Base-by-base conservation (phyloP, 257 asterid species). In the Schizonepeta tenuifolia region DNA sequence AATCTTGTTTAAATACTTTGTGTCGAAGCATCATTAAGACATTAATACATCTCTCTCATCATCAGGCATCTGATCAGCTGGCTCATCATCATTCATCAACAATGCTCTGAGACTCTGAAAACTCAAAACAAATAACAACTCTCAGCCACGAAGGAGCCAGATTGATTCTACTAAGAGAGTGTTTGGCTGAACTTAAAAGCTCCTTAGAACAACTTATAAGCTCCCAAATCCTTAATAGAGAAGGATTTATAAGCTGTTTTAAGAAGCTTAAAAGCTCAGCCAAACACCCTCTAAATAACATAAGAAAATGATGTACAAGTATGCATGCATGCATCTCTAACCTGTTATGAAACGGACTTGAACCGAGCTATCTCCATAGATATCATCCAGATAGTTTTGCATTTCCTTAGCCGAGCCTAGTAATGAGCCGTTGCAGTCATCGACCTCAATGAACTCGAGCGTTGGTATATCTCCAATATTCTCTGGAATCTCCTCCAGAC, bases 391-490 rank as follows among this genome's bases (percentile, higher is more conserved):
- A 33, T 33, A 14, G n/a, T 0, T 26, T 33, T 33, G 1, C 46
- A 33, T 59, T 7, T 0, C 0, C 8, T 59, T 3, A 1, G 24
- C 66, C 14, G 66, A 59, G 12, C 1, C 3, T n/a, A 33, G 21
- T 15, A 28, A 13, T 17, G 38, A 13, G 38, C 0, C 1, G 43
- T 59, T 59, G 44, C 62, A 56, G 62, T 56, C 62, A 56, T 56
- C 62, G 13, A 56, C 62, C 62, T 56, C 62, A 56, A 56, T 22
- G 62, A 56, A 13, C 24, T 56, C 62, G 13, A 56, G 62, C 5
- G 62, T 24, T 5, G 62, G 8, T 24, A 55, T 22, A 3, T 55
- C 62, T 12, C 62, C 62, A 55, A 56, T 11, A 22, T 12, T 17
- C 17, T 56, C 62, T 7, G 43, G 22, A n/a, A 59, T 59, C 44